These are phyloP conservation scores for Gardenia jasminoides DNA, from an alignment of 257 asterid genomes.

Conservation along the genomic window DNA sequence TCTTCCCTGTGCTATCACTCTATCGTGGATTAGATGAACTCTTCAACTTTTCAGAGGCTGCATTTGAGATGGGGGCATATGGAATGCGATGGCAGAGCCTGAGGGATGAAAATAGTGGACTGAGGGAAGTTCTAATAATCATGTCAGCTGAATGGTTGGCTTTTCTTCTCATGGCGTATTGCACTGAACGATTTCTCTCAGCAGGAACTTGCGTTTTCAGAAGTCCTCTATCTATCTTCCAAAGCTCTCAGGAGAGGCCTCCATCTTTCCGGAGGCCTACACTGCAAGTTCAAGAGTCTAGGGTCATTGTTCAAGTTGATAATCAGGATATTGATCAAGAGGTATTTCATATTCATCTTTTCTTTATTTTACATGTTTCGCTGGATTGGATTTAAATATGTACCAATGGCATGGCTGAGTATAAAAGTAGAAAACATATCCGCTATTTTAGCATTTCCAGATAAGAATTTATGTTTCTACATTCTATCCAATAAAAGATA, in stretches of 20 bases:
- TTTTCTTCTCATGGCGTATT: slow-evolving; percentile 28
- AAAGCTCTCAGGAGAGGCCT: slow-evolving; percentile 22
- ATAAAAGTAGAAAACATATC: too few relatives aligned
- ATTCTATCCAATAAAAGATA: not conserved
- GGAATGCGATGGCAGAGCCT: slow-evolving; percentile 39
- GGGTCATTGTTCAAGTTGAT: slow-evolving; percentile 28
- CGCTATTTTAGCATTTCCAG: not conserved
- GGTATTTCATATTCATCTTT: slow-evolving; percentile 24
- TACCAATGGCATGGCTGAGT: not conserved
- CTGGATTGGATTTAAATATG: too few relatives aligned
- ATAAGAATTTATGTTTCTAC: not conserved
- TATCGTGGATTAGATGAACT: slow-evolving; percentile 40
- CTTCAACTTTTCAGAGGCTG: slow-evolving; percentile 9
- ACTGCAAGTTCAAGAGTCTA: slow-evolving; percentile 11
- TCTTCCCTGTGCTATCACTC: slow-evolving; percentile 37
- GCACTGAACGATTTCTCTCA: too few relatives aligned
- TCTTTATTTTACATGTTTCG: too few relatives aligned
- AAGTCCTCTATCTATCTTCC: slow-evolving; percentile 15
- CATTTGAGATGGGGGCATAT: slow-evolving; percentile 25
- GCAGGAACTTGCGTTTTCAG: slow-evolving; percentile 17
- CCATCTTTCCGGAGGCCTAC: slow-evolving; percentile 14
- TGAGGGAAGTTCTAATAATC: slow-evolving; percentile 39
- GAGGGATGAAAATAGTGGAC: slow-evolving; percentile 30
- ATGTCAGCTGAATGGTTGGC: slow-evolving; percentile 37
- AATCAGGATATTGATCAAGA: slow-evolving; percentile 37